Evolutionary conservation across 345 rosid species (phyloP).

Genomic region (Gossypium bickii): DNA sequence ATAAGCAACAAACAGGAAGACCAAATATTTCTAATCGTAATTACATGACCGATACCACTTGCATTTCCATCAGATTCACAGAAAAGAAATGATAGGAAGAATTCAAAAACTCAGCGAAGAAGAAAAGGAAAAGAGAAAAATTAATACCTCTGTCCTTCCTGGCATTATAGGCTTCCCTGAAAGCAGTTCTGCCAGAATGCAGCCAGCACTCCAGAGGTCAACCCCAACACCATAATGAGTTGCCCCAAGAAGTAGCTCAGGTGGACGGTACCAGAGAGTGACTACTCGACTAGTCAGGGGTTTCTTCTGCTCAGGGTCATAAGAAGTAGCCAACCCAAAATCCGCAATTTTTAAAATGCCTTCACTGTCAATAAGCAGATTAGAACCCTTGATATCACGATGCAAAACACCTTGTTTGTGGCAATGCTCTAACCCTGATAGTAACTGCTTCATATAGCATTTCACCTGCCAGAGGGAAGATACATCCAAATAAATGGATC

Average conservation of each 20-base stretch:
- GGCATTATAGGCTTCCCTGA: conserved; percentile 85
- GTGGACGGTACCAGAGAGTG: conserved; percentile 96
- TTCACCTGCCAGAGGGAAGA: conserved; percentile 46
- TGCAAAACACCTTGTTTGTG: conserved; percentile 76
- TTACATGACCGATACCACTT: not conserved
- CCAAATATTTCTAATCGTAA: not conserved
- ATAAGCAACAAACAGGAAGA: conserved; percentile 4
- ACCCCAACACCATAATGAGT: conserved; percentile 62
- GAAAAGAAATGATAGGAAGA: not conserved
- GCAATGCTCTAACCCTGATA: conserved; percentile 88
- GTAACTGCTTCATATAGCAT: conserved; percentile 78
- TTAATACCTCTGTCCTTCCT: conserved; percentile 78
- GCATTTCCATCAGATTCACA: not conserved
- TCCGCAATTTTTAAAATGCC: conserved; percentile 83
- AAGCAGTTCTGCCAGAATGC: conserved; percentile 85
- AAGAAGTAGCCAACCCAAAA: conserved; percentile 81
- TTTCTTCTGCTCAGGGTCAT: conserved; percentile 52
- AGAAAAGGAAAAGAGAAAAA: not conserved
- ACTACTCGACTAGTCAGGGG: conserved; percentile 88
- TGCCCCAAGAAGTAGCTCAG: conserved; percentile 90
- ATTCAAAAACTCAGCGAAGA: not conserved
- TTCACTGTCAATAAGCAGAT: conserved; percentile 69
- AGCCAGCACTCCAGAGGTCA: conserved; percentile 97
- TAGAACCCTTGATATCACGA: conserved; percentile 86
- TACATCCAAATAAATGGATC: conserved; percentile 2